Evolutionary conservation across 441 rosid genomes (phyloP).

Genomic region (Capsella rubella): DNA sequence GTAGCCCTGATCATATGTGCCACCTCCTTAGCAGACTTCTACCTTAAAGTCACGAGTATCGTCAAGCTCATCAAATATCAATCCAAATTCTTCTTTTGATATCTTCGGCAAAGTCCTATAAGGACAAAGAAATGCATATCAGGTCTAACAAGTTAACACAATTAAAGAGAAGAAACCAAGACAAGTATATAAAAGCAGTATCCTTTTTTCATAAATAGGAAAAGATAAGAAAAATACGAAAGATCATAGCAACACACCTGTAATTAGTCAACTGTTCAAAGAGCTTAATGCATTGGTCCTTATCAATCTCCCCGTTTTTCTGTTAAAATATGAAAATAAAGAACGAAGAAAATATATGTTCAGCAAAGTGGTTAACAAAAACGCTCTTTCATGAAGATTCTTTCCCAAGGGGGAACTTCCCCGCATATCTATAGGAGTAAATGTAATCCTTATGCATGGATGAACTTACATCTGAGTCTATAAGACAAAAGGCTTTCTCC

Average conservation of each 20-base stretch:
- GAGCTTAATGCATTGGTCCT: slow-evolving; percentile 79
- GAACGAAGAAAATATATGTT: slow-evolving; percentile 29
- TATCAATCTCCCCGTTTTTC: slow-evolving; percentile 66
- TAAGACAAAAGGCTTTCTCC: slow-evolving; percentile 81
- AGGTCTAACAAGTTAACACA: slow-evolving; percentile 16
- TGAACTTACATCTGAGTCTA: slow-evolving; percentile 77
- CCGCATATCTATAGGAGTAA: slow-evolving; percentile 6
- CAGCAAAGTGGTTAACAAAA: slow-evolving; percentile 25
- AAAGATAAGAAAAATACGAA: neutral
- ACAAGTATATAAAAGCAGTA: neutral
- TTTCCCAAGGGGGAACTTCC: slow-evolving; percentile 15
- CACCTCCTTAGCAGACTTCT: slow-evolving; percentile 23
- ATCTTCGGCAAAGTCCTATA: slow-evolving; percentile 89
- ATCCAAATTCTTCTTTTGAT: slow-evolving; percentile 82
- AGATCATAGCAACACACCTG: slow-evolving; percentile 59
- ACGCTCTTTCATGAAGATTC: neutral
- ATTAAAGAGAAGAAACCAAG: slow-evolving; percentile 26
- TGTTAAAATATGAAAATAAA: slow-evolving; percentile 47
- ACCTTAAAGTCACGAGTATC: slow-evolving; percentile 96
- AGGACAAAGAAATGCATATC: slow-evolving; percentile 27
- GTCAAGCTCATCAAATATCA: slow-evolving; percentile 92
- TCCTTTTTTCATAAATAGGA: neutral
- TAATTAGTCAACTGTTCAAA: slow-evolving; percentile 85
- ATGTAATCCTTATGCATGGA: slow-evolving; percentile 16
- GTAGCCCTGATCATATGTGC: slow-evolving; percentile 27